Evolutionary conservation across 768 basidiomycete species (phyloP).

Genomic region (Agaricus blazei): DNA sequence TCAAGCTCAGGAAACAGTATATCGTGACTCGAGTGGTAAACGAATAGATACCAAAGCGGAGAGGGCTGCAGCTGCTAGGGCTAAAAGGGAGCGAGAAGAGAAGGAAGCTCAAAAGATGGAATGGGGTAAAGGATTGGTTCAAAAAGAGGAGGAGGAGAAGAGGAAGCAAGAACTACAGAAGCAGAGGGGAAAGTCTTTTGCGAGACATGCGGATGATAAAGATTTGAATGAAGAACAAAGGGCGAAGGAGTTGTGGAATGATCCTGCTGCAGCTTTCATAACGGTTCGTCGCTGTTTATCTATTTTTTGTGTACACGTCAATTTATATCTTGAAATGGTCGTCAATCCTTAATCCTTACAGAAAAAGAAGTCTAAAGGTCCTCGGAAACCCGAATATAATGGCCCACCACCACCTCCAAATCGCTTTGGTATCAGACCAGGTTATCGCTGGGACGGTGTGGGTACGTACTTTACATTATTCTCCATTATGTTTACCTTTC

Average conservation of each 20-base stretch:
- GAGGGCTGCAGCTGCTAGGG: constrained; percentile 75
- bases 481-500: not conserved
- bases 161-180: constrained; percentile 61
- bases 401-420: constrained; percentile 92
- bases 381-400: constrained; percentile 76
- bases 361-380: constrained; percentile 74
- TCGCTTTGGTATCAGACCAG: constrained; percentile 91
- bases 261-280: constrained; percentile 94
- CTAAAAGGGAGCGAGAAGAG: constrained; percentile 80
- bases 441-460: constrained; percentile 98
- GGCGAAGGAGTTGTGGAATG: constrained; percentile 87
- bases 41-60: constrained; percentile 87
- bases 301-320: not conserved
- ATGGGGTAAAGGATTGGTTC: constrained; percentile 96
- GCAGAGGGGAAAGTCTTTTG: constrained; percentile 61
- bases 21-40: constrained; percentile 85
- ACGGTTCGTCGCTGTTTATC: constrained; percentile 49
- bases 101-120: constrained; percentile 91
- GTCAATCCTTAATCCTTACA: constrained; percentile 21
- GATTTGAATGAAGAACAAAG: constrained; percentile 83
- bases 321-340: not conserved
- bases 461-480: constrained; percentile 43
- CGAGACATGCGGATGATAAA: constrained; percentile 76
- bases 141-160: constrained; percentile 75
- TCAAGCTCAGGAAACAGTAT: constrained; percentile 83